phyloP scores from a whole-genome alignment of 495 filamentous ascomycete genomes.

The Trichoderma orchidacearum region DNA sequence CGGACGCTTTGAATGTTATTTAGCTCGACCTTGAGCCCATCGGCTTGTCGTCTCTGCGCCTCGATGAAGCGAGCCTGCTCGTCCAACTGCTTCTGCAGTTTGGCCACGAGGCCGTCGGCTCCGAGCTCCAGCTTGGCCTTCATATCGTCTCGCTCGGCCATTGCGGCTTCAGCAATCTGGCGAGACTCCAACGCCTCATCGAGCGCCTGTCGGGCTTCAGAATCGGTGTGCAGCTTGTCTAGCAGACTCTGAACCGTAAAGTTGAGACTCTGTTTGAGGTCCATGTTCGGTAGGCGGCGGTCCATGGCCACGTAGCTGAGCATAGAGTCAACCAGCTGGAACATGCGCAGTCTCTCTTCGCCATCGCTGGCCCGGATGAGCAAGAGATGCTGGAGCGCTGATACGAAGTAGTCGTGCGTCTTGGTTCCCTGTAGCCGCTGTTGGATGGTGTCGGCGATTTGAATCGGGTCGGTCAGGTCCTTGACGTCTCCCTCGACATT shows the following conservation, averaged over 20 bases:
- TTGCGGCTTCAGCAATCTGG: constrained; percentile 85
- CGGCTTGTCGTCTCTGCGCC: constrained; percentile 71
- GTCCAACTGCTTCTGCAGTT: constrained; percentile 83
- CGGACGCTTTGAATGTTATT: constrained; percentile 75
- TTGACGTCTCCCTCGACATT: constrained; percentile 82
- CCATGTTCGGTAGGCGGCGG: constrained; percentile 86
- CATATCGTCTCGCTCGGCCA: constrained; percentile 96
- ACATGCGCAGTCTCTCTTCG: constrained; percentile 89
- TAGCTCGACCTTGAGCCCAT: constrained; percentile 76
- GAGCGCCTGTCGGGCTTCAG: constrained; percentile 76
- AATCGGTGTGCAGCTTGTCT: constrained; percentile 92
- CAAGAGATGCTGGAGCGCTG: constrained; percentile 87
- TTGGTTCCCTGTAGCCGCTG: constrained; percentile 70
- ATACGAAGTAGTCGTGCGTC: constrained; percentile 90
- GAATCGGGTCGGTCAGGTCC: constrained; percentile 83
- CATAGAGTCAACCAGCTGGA: constrained; percentile 96
- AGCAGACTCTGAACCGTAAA: constrained; percentile 93
- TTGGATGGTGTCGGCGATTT: constrained; percentile 90
- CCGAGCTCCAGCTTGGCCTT: constrained; percentile 82
- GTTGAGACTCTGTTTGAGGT: constrained; percentile 91
- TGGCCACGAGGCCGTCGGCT: constrained; percentile 85
- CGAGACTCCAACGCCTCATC: constrained; percentile 83
- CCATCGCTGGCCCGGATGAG: constrained; percentile 86
- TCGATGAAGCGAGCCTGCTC: constrained; percentile 87
- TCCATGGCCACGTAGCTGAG: constrained; percentile 99